phyloP scores from a whole-genome alignment of 345 rosid species.

The Anastatica hierochuntica region DNA sequence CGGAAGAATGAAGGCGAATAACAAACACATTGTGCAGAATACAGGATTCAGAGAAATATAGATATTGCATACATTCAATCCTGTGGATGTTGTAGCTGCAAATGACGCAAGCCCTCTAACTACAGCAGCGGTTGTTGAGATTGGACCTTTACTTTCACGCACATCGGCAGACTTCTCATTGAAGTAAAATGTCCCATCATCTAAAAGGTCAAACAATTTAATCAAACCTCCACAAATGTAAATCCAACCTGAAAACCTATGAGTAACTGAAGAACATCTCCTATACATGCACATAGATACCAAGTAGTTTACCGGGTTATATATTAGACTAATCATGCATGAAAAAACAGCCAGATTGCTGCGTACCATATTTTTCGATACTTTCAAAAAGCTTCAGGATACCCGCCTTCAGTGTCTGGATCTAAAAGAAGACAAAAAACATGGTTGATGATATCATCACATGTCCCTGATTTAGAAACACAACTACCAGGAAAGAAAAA shows the following conservation, averaged over 20 bases:
- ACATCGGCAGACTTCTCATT: constrained; percentile 18
- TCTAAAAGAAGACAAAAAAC: constrained; percentile 38
- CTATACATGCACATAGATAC: neutral
- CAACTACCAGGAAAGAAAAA: no score
- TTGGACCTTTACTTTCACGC: constrained; percentile 44
- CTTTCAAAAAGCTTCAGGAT: constrained; percentile 80
- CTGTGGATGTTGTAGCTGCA: constrained; percentile 49
- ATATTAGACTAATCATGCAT: neutral
- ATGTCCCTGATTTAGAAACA: no score
- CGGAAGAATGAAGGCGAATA: constrained; percentile 9
- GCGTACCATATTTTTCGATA: constrained; percentile 70
- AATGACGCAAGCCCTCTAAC: constrained; percentile 68
- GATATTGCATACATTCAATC: constrained; percentile 41
- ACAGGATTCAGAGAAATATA: neutral
- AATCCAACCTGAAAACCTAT: neutral
- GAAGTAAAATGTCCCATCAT: constrained; percentile 78
- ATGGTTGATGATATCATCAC: constrained; percentile 1
- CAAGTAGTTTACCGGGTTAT: neutral
- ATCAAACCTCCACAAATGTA: neutral
- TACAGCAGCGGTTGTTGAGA: constrained; percentile 76
- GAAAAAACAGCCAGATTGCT: neutral
- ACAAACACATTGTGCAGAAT: neutral
- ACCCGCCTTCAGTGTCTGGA: constrained; percentile 50
- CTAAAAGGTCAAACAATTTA: constrained; percentile 25
- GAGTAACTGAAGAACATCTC: neutral